Evolutionary conservation across 1,139 yeast species (phyloP).

Genomic region (Debaryomycetaceae sp.): DNA sequence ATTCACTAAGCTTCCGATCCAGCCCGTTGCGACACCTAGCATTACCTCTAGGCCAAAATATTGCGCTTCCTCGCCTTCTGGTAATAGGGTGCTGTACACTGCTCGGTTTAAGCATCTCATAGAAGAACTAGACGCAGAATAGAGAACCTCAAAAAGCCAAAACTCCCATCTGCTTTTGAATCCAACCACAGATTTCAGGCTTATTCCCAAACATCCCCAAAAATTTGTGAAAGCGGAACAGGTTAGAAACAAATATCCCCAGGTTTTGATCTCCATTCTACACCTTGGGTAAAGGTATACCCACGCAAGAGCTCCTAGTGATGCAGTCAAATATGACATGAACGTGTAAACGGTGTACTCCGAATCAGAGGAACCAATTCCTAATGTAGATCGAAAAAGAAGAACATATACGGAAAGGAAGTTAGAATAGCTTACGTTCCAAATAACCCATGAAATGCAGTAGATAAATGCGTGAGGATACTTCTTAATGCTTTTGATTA

Average conservation of each 20-base stretch:
- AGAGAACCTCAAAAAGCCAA: constrained; percentile 41
- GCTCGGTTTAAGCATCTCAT: constrained; percentile 37
- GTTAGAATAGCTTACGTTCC: constrained; percentile 39
- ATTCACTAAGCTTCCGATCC: constrained; percentile 41
- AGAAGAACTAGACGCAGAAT: constrained; percentile 33
- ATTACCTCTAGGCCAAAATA: constrained; percentile 43
- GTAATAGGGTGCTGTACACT: constrained; percentile 37
- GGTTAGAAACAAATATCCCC: constrained; percentile 32
- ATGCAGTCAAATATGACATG: constrained; percentile 33
- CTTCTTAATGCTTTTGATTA: constrained; percentile 23
- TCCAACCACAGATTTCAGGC: constrained; percentile 23
- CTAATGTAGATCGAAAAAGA: constrained; percentile 40
- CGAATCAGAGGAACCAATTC: constrained; percentile 36
- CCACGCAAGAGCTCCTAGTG: constrained; percentile 37
- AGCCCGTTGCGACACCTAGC: constrained; percentile 43
- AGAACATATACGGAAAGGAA: constrained; percentile 36
- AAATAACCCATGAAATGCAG: constrained; percentile 43
- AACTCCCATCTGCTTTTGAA: constrained; percentile 44
- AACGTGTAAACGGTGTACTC: constrained; percentile 42
- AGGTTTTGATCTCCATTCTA: constrained; percentile 23
- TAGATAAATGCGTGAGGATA: constrained; percentile 38
- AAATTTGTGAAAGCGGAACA: constrained; percentile 33
- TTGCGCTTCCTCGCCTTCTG: constrained; percentile 44
- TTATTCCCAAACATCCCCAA: constrained; percentile 44
- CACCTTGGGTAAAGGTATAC: constrained; percentile 31